Conservation (phyloP, 2,329 filamentous ascomycete species). For the Daldinia sp. region DNA sequence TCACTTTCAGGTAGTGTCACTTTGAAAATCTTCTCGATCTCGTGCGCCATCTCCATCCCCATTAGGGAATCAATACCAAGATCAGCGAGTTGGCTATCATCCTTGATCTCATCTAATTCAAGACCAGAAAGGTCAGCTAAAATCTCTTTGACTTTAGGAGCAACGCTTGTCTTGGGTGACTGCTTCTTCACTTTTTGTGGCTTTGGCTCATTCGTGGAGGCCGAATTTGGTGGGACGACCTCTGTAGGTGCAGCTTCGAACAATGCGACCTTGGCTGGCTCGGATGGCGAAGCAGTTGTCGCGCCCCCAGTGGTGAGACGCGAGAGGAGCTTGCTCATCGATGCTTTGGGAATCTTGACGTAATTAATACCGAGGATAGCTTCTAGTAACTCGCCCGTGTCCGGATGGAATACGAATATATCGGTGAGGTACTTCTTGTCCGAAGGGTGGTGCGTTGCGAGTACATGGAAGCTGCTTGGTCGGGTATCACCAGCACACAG, state of each 20-base stretch:
- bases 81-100: constrained; percentile 55
- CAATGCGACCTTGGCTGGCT: constrained; percentile 26
- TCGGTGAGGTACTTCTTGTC: constrained; percentile 50
- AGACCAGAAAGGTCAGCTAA: constrained; percentile 53
- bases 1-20: constrained; percentile 49
- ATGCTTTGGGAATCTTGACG: constrained; percentile 45
- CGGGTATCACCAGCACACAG: constrained; percentile 20
- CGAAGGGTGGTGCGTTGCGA: constrained; percentile 45
- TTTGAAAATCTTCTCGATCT: constrained; percentile 56
- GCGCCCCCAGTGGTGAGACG: constrained; percentile 39
- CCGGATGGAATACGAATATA: constrained; percentile 54
- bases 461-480: constrained; percentile 35
- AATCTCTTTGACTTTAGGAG: constrained; percentile 40
- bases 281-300: constrained; percentile 20
- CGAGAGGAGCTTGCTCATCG: constrained; percentile 51
- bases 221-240: constrained; percentile 22
- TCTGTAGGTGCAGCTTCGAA: constrained; percentile 36
- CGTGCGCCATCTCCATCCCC: constrained; percentile 61
- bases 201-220: constrained; percentile 15
- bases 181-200: constrained; percentile 28
- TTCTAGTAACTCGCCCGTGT: constrained; percentile 49
- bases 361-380: constrained; percentile 54
- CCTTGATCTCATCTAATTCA: constrained; percentile 54
- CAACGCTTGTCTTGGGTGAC: constrained; percentile 21
- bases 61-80: constrained; percentile 64